Evolutionary conservation across 768 basidiomycete genomes (phyloP).

Genomic region (Boletus sensibilis): DNA sequence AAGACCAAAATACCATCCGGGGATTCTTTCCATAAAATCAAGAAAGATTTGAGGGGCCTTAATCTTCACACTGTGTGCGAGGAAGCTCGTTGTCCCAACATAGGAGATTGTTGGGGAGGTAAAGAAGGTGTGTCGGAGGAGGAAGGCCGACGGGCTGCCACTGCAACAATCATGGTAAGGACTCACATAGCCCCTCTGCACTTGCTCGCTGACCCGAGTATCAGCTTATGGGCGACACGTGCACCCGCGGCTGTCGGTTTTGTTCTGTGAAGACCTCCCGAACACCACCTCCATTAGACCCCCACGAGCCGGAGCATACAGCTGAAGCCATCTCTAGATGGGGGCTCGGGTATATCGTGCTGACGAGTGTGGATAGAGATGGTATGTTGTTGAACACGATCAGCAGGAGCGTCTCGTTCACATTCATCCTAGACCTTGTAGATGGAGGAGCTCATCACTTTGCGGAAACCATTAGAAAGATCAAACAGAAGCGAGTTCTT

Average conservation of each 20-base stretch:
- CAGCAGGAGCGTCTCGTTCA: not conserved
- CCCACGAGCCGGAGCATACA: conserved; percentile 96
- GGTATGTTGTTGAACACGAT: conserved; percentile 48
- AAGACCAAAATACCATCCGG: conserved; percentile 93
- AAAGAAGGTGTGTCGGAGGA: conserved; percentile 61
- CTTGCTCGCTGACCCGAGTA: conserved; percentile 6
- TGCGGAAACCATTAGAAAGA: conserved; percentile 90
- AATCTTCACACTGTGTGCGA: conserved; percentile 96
- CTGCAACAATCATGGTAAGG: conserved; percentile 96
- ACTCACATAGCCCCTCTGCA: not conserved
- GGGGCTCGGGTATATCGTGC: conserved; percentile 96
- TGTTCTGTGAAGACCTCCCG: conserved; percentile 95
- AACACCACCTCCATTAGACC: conserved; percentile 85
- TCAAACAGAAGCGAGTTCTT: conserved; percentile 78
- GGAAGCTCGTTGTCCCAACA: conserved; percentile 98
- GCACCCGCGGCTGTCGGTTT: conserved; percentile 96
- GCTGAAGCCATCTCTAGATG: conserved; percentile 97
- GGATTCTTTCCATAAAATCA: conserved; percentile 85
- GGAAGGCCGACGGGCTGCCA: conserved; percentile 79
- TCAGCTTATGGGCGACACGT: conserved; percentile 98
- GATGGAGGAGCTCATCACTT: conserved; percentile 95
- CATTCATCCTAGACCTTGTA: conserved; percentile 62
- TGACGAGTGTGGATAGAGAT: conserved; percentile 96
- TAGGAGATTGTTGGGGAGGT: conserved; percentile 99
- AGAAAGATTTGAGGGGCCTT: conserved; percentile 91